These are phyloP conservation scores for Leptographium procerum DNA, from an alignment of 2,329 filamentous ascomycete species.

Conservation along the genomic window DNA sequence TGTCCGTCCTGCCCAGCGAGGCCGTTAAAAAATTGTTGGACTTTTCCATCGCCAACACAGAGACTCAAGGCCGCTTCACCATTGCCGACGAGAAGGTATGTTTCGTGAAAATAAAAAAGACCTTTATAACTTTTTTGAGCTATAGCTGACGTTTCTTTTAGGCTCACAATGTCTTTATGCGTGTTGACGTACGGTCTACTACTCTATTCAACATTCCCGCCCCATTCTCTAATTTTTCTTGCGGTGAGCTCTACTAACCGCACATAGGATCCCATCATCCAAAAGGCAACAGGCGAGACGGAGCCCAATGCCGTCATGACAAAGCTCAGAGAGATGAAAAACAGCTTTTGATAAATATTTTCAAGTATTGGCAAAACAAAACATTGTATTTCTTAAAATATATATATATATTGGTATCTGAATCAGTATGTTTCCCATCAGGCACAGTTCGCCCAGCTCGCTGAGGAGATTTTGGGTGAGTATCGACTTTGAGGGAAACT, in stretches of 20 bases:
- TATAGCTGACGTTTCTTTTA: conserved; percentile 22
- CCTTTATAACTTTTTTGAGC: background rate
- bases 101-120: background rate
- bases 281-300: conserved; percentile 71
- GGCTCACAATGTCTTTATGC: conserved; percentile 97
- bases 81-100: conserved; percentile 91
- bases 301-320: conserved; percentile 77
- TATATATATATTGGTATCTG: conserved; percentile 8
- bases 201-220: background rate
- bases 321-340: conserved; percentile 83
- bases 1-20: conserved; percentile 63
- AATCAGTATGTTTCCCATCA: conserved; percentile 22
- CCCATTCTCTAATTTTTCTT: too few relatives aligned
- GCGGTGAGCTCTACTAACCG: conserved; percentile 13
- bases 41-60: conserved; percentile 67
- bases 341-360: conserved; percentile 50
- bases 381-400: background rate
- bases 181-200: conserved; percentile 48
- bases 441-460: conserved; percentile 9
- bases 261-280: conserved; percentile 64
- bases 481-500: conserved; percentile 15
- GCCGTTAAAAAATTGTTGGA: conserved; percentile 65
- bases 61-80: conserved; percentile 92
- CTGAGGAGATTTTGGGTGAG: conserved; percentile 7
- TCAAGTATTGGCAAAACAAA: conserved; percentile 8